A percentile compares a stretch with the other conserved stretches of the same genome.
Evolutionary conservation across 75 land plant genomes (phyloP).

Genomic region (Pseudotsuga menziesii): DNA sequence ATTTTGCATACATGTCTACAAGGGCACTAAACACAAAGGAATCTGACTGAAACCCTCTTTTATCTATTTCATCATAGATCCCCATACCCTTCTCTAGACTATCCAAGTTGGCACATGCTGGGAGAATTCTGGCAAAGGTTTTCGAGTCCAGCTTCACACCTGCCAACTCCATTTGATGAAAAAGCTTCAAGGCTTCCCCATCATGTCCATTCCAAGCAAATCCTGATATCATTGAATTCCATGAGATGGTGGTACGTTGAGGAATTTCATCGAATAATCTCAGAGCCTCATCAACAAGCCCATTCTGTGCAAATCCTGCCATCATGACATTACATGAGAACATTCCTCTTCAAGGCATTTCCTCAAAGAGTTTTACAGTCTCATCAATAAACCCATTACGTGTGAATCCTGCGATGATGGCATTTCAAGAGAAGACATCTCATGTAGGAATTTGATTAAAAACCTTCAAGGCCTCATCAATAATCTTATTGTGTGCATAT

Average conservation of each 20-base stretch:
- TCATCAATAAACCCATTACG: slow-evolving; percentile 25
- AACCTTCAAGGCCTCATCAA: slow-evolving; percentile 5
- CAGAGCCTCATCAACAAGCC: slow-evolving; percentile 21
- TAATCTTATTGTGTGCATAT: background rate
- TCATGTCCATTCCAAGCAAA: slow-evolving; percentile 19
- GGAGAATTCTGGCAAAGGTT: slow-evolving; percentile 44
- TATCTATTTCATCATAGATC: slow-evolving; percentile 16
- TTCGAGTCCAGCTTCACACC: slow-evolving; percentile 34
- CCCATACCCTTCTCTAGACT: slow-evolving; percentile 24
- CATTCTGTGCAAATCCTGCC: slow-evolving; percentile 10
- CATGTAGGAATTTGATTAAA: slow-evolving; percentile 9
- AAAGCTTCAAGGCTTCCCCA: slow-evolving; percentile 24
- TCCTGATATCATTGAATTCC: slow-evolving; percentile 14
- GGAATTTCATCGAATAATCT: slow-evolving; percentile 26
- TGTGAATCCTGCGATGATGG: slow-evolving; percentile 42
- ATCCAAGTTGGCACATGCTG: slow-evolving; percentile 38
- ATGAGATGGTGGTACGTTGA: slow-evolving; percentile 10
- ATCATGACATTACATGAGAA: slow-evolving; percentile 34
- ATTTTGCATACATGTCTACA: slow-evolving; percentile 31
- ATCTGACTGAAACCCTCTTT: slow-evolving; percentile 5
- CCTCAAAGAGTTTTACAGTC: slow-evolving; percentile 21
- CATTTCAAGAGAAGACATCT: slow-evolving; percentile 37
- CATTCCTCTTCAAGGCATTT: slow-evolving; percentile 42
- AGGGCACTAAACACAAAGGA: slow-evolving; percentile 10
- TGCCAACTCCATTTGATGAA: slow-evolving; percentile 21